Conservation (phyloP, 148 eudicot genomes). For the Nepenthes gracilis region DNA sequence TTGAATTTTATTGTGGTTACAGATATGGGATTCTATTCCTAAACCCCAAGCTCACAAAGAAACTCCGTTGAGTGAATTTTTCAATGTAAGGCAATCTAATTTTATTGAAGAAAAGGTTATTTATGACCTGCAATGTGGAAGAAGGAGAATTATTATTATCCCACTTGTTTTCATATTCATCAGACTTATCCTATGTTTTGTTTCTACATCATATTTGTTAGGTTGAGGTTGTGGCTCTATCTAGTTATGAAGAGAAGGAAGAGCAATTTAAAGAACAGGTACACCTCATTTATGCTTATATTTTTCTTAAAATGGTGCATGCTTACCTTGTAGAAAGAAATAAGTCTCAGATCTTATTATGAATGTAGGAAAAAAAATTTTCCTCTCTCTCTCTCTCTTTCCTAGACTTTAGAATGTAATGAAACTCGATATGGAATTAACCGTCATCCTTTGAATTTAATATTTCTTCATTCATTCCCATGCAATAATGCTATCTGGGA, state of each 20-base stretch:
- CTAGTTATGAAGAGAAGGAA: conserved; percentile 96
- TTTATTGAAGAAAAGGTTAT: too few species aligned
- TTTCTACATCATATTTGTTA: conserved; percentile 13
- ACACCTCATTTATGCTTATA: conserved; percentile 1
- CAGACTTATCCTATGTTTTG: neutral
- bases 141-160: too few species aligned
- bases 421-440: too few species aligned
- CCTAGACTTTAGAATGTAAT: too few species aligned
- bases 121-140: too few species aligned
- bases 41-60: conserved; percentile 93
- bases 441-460: too few species aligned
- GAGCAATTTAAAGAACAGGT: conserved; percentile 97
- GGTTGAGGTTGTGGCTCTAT: conserved; percentile 97
- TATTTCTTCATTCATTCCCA: too few species aligned
- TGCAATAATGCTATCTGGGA: too few species aligned
- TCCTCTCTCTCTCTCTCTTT: too few species aligned
- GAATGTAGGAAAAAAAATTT: too few species aligned
- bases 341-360: neutral
- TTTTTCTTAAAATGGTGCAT: neutral
- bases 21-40: conserved; percentile 99
- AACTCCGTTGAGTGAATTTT: conserved; percentile 89
- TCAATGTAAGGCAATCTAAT: conserved; percentile 54
- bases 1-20: conserved; percentile 4
- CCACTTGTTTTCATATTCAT: neutral
- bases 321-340: neutral